Evolutionary conservation across 192 early-diverging fungal species (phyloP).

Genomic region (Umbelopsis ramanniana): DNA sequence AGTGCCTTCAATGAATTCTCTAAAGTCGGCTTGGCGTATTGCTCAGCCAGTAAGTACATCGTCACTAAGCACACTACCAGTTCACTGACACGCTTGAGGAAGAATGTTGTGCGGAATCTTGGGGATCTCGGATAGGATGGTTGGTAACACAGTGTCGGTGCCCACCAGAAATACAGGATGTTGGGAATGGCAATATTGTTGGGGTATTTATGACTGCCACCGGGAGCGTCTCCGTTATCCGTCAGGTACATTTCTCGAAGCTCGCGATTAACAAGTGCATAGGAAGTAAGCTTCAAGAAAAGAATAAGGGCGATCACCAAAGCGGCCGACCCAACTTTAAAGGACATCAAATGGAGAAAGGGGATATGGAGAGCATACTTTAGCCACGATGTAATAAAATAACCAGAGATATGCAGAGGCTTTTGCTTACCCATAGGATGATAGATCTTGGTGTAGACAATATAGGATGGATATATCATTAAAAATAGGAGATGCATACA

Average conservation of each 20-base stretch:
- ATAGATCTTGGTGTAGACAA: constrained; percentile 70
- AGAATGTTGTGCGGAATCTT: constrained; percentile 69
- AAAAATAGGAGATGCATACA: constrained; percentile 56
- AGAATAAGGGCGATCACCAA: constrained; percentile 68
- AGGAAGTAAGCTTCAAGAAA: constrained; percentile 83
- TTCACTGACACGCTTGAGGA: constrained; percentile 82
- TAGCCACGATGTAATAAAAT: not conserved
- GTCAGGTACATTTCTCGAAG: constrained; percentile 52
- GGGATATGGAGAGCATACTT: not conserved
- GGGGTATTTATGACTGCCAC: constrained; percentile 68
- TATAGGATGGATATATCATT: constrained; percentile 62
- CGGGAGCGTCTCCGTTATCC: constrained; percentile 44
- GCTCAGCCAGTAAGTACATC: constrained; percentile 82
- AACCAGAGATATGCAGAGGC: not conserved
- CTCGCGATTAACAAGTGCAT: constrained; percentile 77
- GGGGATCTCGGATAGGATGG: constrained; percentile 76
- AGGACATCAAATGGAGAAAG: not conserved
- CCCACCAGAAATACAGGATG: constrained; percentile 75
- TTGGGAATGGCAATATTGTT: constrained; percentile 69
- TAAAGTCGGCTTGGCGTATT: constrained; percentile 82
- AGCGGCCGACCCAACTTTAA: constrained; percentile 60
- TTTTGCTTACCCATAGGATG: constrained; percentile 56
- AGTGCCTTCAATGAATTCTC: constrained; percentile 75
- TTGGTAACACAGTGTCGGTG: constrained; percentile 90
- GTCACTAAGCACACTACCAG: constrained; percentile 63